Evolutionary conservation across 139 green algal genomes (phyloP).

Genomic region (Closterium sp.): DNA sequence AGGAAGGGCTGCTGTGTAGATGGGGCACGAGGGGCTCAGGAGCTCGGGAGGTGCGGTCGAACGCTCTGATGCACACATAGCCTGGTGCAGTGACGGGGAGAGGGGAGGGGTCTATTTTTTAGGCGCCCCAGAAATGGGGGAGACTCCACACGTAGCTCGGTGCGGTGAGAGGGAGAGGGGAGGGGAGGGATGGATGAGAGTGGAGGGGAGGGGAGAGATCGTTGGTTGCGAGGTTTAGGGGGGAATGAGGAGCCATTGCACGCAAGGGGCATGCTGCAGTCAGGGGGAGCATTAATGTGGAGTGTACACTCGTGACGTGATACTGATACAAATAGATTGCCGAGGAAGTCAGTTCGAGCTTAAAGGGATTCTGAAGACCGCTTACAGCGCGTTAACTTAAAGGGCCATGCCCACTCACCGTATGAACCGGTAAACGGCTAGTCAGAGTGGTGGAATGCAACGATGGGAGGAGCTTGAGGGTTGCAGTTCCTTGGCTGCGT

Average conservation of each 20-base stretch:
- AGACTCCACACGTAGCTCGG: not conserved
- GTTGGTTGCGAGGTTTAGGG: not conserved
- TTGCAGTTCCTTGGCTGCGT: too few species aligned
- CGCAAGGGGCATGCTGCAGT: not conserved
- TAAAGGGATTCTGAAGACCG: too few species aligned
- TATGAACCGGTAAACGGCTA: too few species aligned
- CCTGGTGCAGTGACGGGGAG: not conserved
- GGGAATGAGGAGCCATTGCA: not conserved
- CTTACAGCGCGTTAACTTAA: too few species aligned
- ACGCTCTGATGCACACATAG: conserved; percentile 28
- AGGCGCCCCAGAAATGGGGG: too few species aligned
- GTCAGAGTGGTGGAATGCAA: too few species aligned
- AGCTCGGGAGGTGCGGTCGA: not conserved
- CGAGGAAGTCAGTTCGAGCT: too few species aligned
- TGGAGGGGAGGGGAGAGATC: not conserved
- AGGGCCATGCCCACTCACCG: too few species aligned
- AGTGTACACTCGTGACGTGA: not conserved
- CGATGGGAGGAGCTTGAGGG: too few species aligned
- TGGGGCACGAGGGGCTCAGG: not conserved
- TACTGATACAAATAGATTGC: too few species aligned
- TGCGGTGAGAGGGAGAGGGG: not conserved
- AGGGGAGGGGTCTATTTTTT: too few species aligned
- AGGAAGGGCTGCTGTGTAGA: not conserved
- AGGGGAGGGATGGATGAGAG: not conserved
- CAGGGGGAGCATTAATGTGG: not conserved